Conservation (phyloP, 805 yeast genomes). For the Kluyveromyces lactis region DNA sequence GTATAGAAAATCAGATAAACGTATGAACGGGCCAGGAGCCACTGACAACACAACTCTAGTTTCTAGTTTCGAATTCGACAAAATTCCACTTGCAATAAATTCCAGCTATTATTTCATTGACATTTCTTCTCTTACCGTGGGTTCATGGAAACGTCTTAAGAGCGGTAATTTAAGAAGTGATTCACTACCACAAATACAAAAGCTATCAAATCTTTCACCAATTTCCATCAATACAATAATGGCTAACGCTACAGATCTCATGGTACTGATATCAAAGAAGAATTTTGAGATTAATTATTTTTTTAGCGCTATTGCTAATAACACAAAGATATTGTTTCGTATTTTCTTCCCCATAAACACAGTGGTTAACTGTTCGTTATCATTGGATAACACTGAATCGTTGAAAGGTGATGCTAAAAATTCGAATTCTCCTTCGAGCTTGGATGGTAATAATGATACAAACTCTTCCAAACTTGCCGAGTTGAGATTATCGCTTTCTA, state of each 20-base stretch:
- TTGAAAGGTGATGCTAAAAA: conserved; percentile 5
- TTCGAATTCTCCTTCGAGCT: conserved; percentile 1
- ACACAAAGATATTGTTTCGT: conserved; percentile 59
- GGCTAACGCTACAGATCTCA: conserved; percentile 56
- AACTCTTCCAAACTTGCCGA: conserved; percentile 32
- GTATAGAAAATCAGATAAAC: conserved; percentile 44
- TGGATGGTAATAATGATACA: conserved; percentile 14
- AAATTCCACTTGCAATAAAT: conserved; percentile 47
- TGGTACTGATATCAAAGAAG: conserved; percentile 62
- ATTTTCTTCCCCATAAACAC: conserved; percentile 61
- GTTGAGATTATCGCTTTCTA: conserved; percentile 40
- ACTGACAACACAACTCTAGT: conserved; percentile 12
- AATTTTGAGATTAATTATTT: conserved; percentile 70
- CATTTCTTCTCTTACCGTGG: conserved; percentile 60
- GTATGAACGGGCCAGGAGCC: conserved; percentile 28
- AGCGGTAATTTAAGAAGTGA: conserved; percentile 43
- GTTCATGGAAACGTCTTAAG: conserved; percentile 73
- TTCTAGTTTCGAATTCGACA: conserved; percentile 24
- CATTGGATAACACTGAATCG: conserved; percentile 35
- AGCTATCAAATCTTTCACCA: conserved; percentile 58
- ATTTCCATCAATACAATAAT: conserved; percentile 52
- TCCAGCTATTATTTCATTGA: conserved; percentile 64
- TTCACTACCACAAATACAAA: conserved; percentile 33
- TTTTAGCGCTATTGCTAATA: conserved; percentile 64
- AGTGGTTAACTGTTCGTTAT: conserved; percentile 51